Base-by-base conservation (phyloP, 2,329 filamentous ascomycete genomes). In the Colletotrichum sp. region DNA sequence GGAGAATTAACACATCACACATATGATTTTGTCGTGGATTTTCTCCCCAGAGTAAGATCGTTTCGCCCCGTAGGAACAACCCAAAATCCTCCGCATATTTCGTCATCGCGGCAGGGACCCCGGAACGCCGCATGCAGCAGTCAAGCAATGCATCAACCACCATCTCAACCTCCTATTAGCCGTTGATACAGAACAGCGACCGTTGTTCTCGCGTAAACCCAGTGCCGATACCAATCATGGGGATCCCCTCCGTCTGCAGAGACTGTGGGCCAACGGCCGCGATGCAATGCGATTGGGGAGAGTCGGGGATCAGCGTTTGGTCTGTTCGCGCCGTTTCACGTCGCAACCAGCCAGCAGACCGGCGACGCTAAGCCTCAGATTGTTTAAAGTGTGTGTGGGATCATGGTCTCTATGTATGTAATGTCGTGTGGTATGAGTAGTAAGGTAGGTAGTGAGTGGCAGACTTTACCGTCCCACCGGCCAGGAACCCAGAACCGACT, bases 281-380 rank as follows among this genome's bases (percentile, higher is more conserved):
- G 18, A 43, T 28, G 56, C n/a, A 43, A 71, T 66, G 69, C 69
- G 69, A 71, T 71, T 58, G 69, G 69, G n/a, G 22, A 36, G 32
- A 52, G 58, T 32, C 18, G 43, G 56, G 28, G 55, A 58, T 28
- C 55, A 18, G 43, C 43, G 43, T 52, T 52, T 36, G 60, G 62
- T 66, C 69, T 56, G 69, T 66, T 39, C 69, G 60, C 60, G 60
- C 22, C 61, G 69, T 71, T 71, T 71, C 69, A 71, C 22, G 48
- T 66, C 36, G 67, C 67, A 62, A 16, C 22, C 60, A 32, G 30
- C 52, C 25, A 30, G 12, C 34, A n/a, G 58, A 34, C 66, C 55
- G 66, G 15, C 56, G 27, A 52, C 55, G 39, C 66, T 70, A 48
- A 16, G 67, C 56, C 67, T 70, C 67, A 62, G 36, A 12, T 61